Conservation (phyloP, 768 basidiomycete genomes). For the Tricholoma furcatifolium region DNA sequence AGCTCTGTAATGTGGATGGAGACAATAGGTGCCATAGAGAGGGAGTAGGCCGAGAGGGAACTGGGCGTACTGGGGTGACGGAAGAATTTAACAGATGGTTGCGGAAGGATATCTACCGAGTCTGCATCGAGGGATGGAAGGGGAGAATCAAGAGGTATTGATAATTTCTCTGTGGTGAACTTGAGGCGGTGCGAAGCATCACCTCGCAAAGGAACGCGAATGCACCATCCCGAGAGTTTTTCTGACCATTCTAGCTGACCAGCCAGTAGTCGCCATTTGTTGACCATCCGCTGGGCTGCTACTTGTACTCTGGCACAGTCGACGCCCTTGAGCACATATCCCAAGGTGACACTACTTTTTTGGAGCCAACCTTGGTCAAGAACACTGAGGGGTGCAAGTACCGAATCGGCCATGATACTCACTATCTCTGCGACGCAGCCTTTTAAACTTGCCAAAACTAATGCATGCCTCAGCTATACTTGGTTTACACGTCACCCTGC, state of each 20-base stretch:
- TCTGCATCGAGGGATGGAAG: background rate
- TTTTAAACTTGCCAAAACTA: no score
- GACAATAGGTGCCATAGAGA: background rate
- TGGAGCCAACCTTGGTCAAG: constrained; percentile 2
- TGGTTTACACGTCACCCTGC: no score
- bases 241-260: constrained; percentile 5
- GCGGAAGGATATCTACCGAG: background rate
- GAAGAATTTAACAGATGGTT: constrained; percentile 5
- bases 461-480: no score
- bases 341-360: background rate
- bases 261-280: constrained; percentile 11
- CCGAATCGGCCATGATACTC: background rate
- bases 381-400: constrained; percentile 1
- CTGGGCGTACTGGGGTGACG: background rate
- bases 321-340: constrained; percentile 5
- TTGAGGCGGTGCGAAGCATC: constrained; percentile 1
- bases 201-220: background rate
- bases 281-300: constrained; percentile 3
- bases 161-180: constrained; percentile 2
- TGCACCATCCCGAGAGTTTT: constrained; percentile 1
- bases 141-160: background rate
- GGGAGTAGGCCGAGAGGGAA: background rate
- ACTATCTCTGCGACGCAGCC: no score
- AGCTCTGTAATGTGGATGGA: constrained; percentile 7
- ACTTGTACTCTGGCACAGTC: background rate